Evolutionary conservation across 2,329 filamentous ascomycete genomes (phyloP).

Genomic region (Pestalotiopsis sp.): DNA sequence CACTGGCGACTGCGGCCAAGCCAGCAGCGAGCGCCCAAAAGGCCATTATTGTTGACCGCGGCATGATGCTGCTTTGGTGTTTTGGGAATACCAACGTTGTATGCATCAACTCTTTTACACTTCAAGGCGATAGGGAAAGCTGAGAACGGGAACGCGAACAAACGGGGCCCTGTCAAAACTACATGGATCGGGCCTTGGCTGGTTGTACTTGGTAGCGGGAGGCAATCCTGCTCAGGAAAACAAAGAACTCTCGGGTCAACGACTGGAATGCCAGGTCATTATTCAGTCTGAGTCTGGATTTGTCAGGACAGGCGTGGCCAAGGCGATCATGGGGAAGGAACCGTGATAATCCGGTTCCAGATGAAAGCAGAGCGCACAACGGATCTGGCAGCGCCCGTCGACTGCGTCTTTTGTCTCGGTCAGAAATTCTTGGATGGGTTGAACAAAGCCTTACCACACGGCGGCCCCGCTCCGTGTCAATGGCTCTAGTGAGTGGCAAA

Average conservation of each 20-base stretch:
- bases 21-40: slow-evolving; percentile 30
- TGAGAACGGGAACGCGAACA: neutral
- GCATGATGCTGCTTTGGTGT: slow-evolving; percentile 26
- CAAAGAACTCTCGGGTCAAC: slow-evolving; percentile 19
- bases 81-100: slow-evolving; percentile 12
- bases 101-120: slow-evolving; percentile 12
- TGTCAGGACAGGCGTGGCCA: slow-evolving; percentile 15
- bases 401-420: slow-evolving; percentile 18
- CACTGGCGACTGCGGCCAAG: slow-evolving; percentile 32
- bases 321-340: slow-evolving; percentile 15
- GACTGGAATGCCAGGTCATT: slow-evolving; percentile 21
- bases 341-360: slow-evolving; percentile 4
- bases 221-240: slow-evolving; percentile 20
- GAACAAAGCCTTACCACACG: slow-evolving; percentile 20
- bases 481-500: slow-evolving; percentile 17
- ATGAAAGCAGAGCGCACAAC: slow-evolving; percentile 24
- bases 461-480: slow-evolving; percentile 22
- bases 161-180: neutral
- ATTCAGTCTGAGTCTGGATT: slow-evolving; percentile 18
- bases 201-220: neutral
- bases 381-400: slow-evolving; percentile 19
- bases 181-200: neutral
- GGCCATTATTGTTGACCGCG: slow-evolving; percentile 27
- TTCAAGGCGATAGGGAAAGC: neutral
- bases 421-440: neutral